Evolutionary conservation across 2,329 filamentous ascomycete genomes (phyloP).

Genomic region (Hypoxylon sp.): DNA sequence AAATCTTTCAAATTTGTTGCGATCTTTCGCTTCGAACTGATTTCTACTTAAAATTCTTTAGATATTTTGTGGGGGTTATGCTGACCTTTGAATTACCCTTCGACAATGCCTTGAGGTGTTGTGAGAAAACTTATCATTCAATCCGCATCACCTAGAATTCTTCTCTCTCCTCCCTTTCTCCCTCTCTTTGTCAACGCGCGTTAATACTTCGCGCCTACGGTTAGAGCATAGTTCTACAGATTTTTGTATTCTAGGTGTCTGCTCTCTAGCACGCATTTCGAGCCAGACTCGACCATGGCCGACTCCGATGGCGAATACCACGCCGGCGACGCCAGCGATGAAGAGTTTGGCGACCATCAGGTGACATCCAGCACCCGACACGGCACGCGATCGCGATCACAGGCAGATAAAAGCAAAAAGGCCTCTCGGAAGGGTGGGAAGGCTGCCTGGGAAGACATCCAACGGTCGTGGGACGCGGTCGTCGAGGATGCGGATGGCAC

Average conservation of each 20-base stretch:
- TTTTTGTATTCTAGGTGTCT: neutral
- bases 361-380: slow-evolving; percentile 57
- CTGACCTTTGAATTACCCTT: slow-evolving; percentile 16
- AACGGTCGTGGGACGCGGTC: slow-evolving; percentile 79
- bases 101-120: slow-evolving; percentile 41
- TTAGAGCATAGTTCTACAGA: neutral
- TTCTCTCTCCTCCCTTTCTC: slow-evolving; percentile 11
- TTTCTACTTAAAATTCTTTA: neutral
- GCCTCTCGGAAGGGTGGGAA: slow-evolving; percentile 56
- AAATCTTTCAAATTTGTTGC: slow-evolving; percentile 2
- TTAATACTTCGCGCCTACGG: neutral
- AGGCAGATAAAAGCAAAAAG: slow-evolving; percentile 53
- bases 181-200: neutral
- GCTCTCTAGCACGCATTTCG: neutral
- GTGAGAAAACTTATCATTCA: slow-evolving; percentile 19
- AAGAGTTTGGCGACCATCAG: slow-evolving; percentile 70
- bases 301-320: slow-evolving; percentile 82
- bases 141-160: slow-evolving; percentile 1
- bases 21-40: neutral
- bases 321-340: slow-evolving; percentile 73
- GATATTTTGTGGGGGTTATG: slow-evolving; percentile 28
- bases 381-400: slow-evolving; percentile 47
- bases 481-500: slow-evolving; percentile 85
- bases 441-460: slow-evolving; percentile 76
- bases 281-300: slow-evolving; percentile 66